Percentiles rank a stretch among this genome's conserved stretches.
These are phyloP conservation scores for Brassica incana DNA, from an alignment of 345 rosid species.

Conservation along the genomic window DNA sequence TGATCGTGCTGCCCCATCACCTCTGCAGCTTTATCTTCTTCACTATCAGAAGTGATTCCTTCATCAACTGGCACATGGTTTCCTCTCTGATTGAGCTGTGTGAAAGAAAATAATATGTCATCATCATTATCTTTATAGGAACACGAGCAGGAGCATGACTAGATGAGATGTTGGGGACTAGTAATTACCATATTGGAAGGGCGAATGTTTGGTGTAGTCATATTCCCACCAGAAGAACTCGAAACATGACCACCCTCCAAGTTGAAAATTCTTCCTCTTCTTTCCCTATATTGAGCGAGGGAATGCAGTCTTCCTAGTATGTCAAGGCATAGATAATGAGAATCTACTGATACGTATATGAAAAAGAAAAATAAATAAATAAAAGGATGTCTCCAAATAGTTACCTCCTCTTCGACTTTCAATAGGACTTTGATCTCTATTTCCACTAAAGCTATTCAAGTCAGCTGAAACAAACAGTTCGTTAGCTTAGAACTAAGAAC, in stretches of 20 bases:
- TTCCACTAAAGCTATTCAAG: constrained; percentile 46
- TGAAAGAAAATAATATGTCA: constrained; percentile 24
- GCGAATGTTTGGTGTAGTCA: constrained; percentile 44
- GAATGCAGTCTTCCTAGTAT: constrained; percentile 68
- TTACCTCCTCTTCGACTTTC: constrained; percentile 79
- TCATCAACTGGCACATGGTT: constrained; percentile 50
- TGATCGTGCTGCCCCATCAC: constrained; percentile 78
- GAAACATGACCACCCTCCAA: constrained; percentile 57
- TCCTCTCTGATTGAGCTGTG: constrained; percentile 65
- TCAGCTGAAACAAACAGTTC: constrained; percentile 56
- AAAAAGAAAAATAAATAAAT: constrained; percentile 7
- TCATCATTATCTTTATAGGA: constrained; percentile 1
- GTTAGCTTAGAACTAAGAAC: constrained; percentile 29
- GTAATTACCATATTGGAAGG: constrained; percentile 52
- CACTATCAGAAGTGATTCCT: constrained; percentile 55
- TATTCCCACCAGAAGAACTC: constrained; percentile 46
- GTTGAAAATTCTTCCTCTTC: constrained; percentile 66
- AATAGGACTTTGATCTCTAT: constrained; percentile 47
- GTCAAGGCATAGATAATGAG: constrained; percentile 26
- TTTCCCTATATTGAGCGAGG: constrained; percentile 66
- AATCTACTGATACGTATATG: constrained; percentile 1
- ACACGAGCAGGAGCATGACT: constrained; percentile 1
- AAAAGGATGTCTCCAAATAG: constrained; percentile 2
- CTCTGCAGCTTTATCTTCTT: constrained; percentile 71
- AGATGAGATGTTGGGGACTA: constrained; percentile 12